Percentiles rank a stretch among this genome's conserved stretches.
phyloP scores from a whole-genome alignment of 2,329 filamentous ascomycete genomes.

The Mycosphaerella sp. region DNA sequence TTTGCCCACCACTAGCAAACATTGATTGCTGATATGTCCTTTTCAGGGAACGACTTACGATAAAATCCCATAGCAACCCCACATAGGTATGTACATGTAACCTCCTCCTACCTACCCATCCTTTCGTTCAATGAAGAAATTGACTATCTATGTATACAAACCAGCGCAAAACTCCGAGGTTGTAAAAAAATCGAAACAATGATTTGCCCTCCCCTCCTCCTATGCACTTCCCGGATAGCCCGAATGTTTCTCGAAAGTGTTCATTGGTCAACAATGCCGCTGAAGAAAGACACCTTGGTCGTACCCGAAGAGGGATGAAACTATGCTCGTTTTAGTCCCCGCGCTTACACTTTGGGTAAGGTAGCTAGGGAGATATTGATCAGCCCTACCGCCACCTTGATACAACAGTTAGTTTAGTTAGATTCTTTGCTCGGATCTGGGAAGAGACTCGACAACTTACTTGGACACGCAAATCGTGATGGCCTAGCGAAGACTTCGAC shows the following conservation, averaged over 20 bases:
- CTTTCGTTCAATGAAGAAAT: slow-evolving; percentile 47
- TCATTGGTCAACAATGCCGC: slow-evolving; percentile 40
- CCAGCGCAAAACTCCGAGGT: slow-evolving; percentile 57
- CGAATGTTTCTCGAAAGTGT: slow-evolving; percentile 38
- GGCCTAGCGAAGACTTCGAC: slow-evolving; percentile 27
- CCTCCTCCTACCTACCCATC: slow-evolving; percentile 46
- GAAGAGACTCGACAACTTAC: neutral
- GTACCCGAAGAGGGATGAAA: slow-evolving; percentile 33
- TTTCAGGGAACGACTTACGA: slow-evolving; percentile 30
- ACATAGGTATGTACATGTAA: slow-evolving; percentile 47
- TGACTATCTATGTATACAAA: slow-evolving; percentile 44
- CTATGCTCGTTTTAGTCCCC: slow-evolving; percentile 12
- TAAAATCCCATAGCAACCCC: slow-evolving; percentile 42
- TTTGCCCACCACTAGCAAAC: too few relatives aligned
- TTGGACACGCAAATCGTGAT: slow-evolving; percentile 32
- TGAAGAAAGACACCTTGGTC: slow-evolving; percentile 31
- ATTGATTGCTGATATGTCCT: too few relatives aligned
- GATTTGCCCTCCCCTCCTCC: slow-evolving; percentile 40
- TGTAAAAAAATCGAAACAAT: slow-evolving; percentile 49
- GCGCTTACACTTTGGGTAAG: neutral
- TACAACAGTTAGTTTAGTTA: neutral
- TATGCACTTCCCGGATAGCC: slow-evolving; percentile 36
- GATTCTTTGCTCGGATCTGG: neutral
- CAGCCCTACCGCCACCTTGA: neutral
- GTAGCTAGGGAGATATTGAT: too few relatives aligned